Evolutionary conservation across 257 asterid species (phyloP), one percentile per base, ranked within the genome.

Genomic region (Asclepias syriaca): DNA sequence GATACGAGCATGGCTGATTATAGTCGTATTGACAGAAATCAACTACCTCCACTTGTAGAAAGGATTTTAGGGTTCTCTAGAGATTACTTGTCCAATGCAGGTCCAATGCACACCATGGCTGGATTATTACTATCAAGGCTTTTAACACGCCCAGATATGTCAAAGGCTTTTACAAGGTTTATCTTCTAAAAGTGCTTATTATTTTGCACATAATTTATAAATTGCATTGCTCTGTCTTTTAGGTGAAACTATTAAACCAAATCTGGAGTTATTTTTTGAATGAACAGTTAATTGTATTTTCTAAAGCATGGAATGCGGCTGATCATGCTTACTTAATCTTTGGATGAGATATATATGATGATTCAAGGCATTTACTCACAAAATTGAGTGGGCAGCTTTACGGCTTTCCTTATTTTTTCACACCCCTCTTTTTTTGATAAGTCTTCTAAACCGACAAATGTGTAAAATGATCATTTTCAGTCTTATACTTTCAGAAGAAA

Each of bases 91-190:
- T 88, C 99, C 73, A 90, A 57, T 78, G 87, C 99, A 39, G 99
- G 99, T 74, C 99, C 98, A 53, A 94, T 88, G 99, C 92, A 97
- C 53, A 83, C 87, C 69, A 89, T 91, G 64, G 83, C 97, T 73
- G 98, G 97, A 58, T 74, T 94, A 84, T 85, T 94, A 78, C 92
- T 94, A 77, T 88, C 99, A 63, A 90, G 72, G 87, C 97, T 94
- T 79, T 85, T 94, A 74, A 88, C 97, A 69, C 97, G 99, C 69
- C 97, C 95, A 4, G 98, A 94, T 84, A 91, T 91, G 99, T 75
- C 83, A 34, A 87, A 79, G 79, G 98, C 96, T 70, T 94, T 91
- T 77, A 75, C 78, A 81, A 86, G 98, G 98, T 91, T 51, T 1
- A 13, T 32, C 29, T 56, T 19, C 40, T 51, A 1, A 32, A 32